Evolutionary conservation across 2,329 filamentous ascomycete species (phyloP), one percentile per base, ranked within the genome.

Genomic region (Decorospora gaudefroyi): DNA sequence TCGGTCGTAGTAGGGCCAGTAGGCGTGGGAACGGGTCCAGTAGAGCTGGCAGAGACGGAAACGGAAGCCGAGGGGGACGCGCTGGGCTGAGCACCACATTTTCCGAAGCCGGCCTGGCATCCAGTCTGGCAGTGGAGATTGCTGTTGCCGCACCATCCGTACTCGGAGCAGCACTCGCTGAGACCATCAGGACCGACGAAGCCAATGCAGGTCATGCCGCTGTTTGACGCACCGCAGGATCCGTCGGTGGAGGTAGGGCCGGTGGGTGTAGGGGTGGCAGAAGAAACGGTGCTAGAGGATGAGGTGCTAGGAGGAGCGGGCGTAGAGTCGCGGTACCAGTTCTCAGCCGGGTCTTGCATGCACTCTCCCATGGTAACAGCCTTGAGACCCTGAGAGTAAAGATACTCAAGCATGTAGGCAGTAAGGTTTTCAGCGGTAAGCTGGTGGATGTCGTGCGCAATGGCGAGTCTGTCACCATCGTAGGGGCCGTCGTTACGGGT

Each of bases 391-490:
- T 71, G 67, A 4, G 52, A 51, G 33, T 61, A 61, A 15, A 70
- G 60, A 28, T 57, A 62, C 12, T 72, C 60, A 28, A 77, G 74
- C 65, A 77, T 74, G 53, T 68, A 73, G 16, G 57, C 61, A 2
- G 74, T 74, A 21, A 78, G 61, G 47, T 69, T 68, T 25, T 68
- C 53, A 6, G 73, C 75, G 4, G 74, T 77, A 53, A 74, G 68
- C 42, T 72, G 49, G 49, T 77, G 72, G 28, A 76, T 76, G 46
- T 78, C 75, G 55, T 78, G 75, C 11, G 64, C 82, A 52, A 85
- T 78, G 5, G 76, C 74, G 38, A 85, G 61, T 53, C 75, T 79
- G 27, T 68, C 59, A 15, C 37, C 56, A 4, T 53, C 35, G 6
- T 55, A 46, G 38, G 59, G 50, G 22, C 51, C 57, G 17, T 36